Conservation (phyloP, 2,329 filamentous ascomycete species). For the Ascochyta rabiei region DNA sequence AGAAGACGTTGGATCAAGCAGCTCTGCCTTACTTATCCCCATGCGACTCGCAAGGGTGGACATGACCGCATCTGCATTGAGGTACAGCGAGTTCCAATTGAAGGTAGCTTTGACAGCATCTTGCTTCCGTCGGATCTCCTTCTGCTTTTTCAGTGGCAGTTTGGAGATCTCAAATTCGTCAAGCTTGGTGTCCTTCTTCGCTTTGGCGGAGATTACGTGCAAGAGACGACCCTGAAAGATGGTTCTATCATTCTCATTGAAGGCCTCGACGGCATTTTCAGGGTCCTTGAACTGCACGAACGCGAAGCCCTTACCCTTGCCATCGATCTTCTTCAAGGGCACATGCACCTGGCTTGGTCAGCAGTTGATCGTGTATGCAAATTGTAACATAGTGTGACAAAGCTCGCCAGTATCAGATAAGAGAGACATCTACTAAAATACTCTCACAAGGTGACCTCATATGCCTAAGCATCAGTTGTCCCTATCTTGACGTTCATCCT, state of each 20-base stretch:
- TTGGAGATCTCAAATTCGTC: conserved; percentile 92
- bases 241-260: conserved; percentile 77
- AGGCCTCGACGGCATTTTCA: conserved; percentile 77
- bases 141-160: conserved; percentile 91
- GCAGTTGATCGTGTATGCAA: conserved; percentile 10
- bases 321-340: conserved; percentile 71
- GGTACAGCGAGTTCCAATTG: conserved; percentile 99
- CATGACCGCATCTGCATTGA: conserved; percentile 94
- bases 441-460: conserved; percentile 89
- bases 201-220: conserved; percentile 84
- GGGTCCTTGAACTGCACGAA: conserved; percentile 80
- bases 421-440: conserved; percentile 99
- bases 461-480: conserved; percentile 96
- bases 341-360: conserved; percentile 76
- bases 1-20: conserved; percentile 93
- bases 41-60: conserved; percentile 84
- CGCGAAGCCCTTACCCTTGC: conserved; percentile 85
- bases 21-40: conserved; percentile 86
- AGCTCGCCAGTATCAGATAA: conserved; percentile 68
- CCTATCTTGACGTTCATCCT: conserved; percentile 99
- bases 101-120: conserved; percentile 80
- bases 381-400: neutral
- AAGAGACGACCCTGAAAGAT: conserved; percentile 91
- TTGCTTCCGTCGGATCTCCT: conserved; percentile 82
- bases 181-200: conserved; percentile 79